Percentiles rank a stretch among this genome's conserved stretches.
Evolutionary conservation across 1,284 basidiomycete genomes (phyloP).

Genomic region (Trichosporon sp.): DNA sequence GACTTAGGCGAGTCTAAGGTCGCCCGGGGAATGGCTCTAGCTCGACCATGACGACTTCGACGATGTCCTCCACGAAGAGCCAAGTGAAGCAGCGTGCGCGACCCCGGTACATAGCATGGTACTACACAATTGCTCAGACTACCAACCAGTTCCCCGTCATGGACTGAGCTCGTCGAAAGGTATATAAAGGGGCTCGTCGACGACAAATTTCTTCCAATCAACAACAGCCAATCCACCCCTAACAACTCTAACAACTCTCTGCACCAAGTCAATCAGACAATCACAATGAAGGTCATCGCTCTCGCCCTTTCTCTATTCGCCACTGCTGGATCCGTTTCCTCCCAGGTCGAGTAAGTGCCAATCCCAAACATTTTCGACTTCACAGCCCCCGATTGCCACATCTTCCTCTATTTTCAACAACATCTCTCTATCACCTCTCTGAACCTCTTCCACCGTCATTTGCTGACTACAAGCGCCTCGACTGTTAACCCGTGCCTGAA

Average conservation of each 20-base stretch:
- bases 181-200: too few relatives aligned
- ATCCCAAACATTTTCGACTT: neutral
- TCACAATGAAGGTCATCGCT: neutral
- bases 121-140: too few relatives aligned
- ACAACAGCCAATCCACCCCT: neutral
- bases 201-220: neutral
- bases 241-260: neutral
- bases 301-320: neutral
- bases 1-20: too few relatives aligned
- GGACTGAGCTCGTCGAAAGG: too few relatives aligned
- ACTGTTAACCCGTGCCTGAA: neutral
- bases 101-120: too few relatives aligned
- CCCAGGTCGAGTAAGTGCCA: conserved; percentile 10
- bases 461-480: neutral
- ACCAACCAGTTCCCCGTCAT: too few relatives aligned
- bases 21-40: too few relatives aligned
- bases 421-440: neutral
- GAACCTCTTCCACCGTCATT: neutral
- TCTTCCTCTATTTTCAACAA: neutral
- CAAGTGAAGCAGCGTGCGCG: too few relatives aligned
- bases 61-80: too few relatives aligned
- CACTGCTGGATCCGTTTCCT: neutral
- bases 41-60: too few relatives aligned
- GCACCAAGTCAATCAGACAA: neutral
- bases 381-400: too few relatives aligned